Evolutionary conservation across 805 yeast species (phyloP).

Genomic region (Saccharomycopsis fibuligera): DNA sequence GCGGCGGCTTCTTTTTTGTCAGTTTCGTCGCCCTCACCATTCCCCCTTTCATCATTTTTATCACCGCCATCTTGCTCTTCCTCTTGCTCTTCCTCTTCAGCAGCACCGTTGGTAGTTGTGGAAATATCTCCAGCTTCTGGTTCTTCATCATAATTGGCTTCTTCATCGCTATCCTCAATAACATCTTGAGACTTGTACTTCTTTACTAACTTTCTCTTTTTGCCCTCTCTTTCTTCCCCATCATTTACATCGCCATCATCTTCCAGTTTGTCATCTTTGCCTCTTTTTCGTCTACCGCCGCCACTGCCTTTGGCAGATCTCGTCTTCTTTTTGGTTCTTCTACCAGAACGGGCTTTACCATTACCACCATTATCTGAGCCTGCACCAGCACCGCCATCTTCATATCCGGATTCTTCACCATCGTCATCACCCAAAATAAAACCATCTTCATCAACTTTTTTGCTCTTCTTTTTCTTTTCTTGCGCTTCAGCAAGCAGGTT

Average conservation of each 20-base stretch:
- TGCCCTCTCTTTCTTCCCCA: constrained; percentile 25
- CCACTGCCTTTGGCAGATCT: not conserved
- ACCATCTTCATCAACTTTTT: constrained; percentile 27
- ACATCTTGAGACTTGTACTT: constrained; percentile 33
- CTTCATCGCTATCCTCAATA: constrained; percentile 41
- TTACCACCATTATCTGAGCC: constrained; percentile 17
- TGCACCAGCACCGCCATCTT: constrained; percentile 30
- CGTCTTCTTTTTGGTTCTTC: constrained; percentile 22
- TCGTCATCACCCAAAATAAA: constrained; percentile 32
- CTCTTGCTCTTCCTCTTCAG: not conserved
- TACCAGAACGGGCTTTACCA: constrained; percentile 22
- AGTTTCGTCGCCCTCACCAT: not conserved
- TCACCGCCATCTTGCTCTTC: not conserved
- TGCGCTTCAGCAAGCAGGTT: constrained; percentile 35
- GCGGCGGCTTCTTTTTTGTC: not conserved
- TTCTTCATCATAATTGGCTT: constrained; percentile 23
- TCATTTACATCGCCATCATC: too few relatives aligned
- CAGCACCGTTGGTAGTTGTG: not conserved
- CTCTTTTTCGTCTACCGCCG: constrained; percentile 12
- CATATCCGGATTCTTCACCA: constrained; percentile 44
- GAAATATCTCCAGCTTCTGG: not conserved
- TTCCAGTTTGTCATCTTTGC: constrained; percentile 14
- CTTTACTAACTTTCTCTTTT: constrained; percentile 28
- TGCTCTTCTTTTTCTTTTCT: constrained; percentile 26
- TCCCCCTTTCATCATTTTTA: not conserved